Evolutionary conservation across 352 stramenopile species (phyloP).

Genomic region (Phytophthora hibernalis): DNA sequence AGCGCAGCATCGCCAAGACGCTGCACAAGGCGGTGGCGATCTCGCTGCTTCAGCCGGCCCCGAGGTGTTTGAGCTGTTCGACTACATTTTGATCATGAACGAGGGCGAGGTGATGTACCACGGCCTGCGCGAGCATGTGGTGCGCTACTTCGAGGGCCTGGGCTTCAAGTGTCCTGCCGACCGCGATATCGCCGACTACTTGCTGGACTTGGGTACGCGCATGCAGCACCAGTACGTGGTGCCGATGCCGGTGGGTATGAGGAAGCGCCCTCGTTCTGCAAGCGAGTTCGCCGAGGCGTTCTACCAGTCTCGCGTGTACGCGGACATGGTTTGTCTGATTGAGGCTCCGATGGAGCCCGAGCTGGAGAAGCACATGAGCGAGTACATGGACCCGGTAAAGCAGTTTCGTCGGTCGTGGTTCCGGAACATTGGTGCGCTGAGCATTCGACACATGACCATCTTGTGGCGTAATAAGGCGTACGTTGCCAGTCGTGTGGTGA

Average conservation of each 20-base stretch:
- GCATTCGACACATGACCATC: slow-evolving; percentile 51
- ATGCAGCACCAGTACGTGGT: slow-evolving; percentile 51
- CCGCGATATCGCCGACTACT: slow-evolving; percentile 29
- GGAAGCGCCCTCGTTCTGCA: slow-evolving; percentile 22
- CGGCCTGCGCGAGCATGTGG: slow-evolving; percentile 25
- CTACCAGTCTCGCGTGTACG: slow-evolving; percentile 37
- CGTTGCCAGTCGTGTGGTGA: slow-evolving; percentile 24
- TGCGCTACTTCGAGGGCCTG: slow-evolving; percentile 32
- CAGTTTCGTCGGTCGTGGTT: slow-evolving; percentile 30
- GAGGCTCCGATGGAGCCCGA: slow-evolving; percentile 27
- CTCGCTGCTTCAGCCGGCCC: slow-evolving; percentile 81
- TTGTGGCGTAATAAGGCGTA: slow-evolving; percentile 42
- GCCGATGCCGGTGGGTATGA: slow-evolving; percentile 16
- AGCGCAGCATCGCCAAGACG: slow-evolving; percentile 38
- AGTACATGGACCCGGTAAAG: slow-evolving; percentile 22
- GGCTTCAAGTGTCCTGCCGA: slow-evolving; percentile 30
- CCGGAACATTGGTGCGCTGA: slow-evolving; percentile 25
- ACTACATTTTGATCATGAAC: slow-evolving; percentile 45
- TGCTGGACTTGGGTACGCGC: slow-evolving; percentile 44
- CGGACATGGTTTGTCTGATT: slow-evolving; percentile 17
- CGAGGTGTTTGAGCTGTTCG: slow-evolving; percentile 46
- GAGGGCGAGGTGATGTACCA: slow-evolving; percentile 43
- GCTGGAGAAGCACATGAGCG: slow-evolving; percentile 19
- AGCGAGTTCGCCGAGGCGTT: slow-evolving; percentile 49
- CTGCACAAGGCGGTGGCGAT: slow-evolving; percentile 59